A percentile compares a stretch with the other conserved stretches of the same genome.
Conservation (phyloP, 306 rosid genomes). For the Aeschynomene evenia region DNA sequence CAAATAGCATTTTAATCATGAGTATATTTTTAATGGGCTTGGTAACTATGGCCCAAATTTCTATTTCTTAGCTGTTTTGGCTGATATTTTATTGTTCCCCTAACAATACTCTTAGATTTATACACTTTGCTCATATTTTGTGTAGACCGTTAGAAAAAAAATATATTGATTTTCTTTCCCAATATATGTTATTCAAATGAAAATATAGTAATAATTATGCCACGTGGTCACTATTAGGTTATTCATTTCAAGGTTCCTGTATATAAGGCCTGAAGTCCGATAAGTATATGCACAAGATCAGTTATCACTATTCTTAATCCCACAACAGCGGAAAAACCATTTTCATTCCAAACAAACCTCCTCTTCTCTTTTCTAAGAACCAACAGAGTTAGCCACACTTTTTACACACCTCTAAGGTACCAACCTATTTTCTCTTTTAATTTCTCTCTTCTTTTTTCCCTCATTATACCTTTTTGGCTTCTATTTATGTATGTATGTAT, state of each 20-base stretch:
- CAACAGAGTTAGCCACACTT: neutral
- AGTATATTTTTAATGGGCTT: no score
- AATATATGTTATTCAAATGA: neutral
- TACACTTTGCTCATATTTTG: no score
- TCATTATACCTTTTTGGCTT: neutral
- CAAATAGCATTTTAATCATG: no score
- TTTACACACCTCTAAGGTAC: neutral
- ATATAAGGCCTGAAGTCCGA: neutral
- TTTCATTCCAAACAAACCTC: no score
- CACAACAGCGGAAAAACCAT: neutral
- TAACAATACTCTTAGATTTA: no score
- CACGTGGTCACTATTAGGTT: neutral
- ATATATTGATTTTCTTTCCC: neutral
- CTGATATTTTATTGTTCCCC: no score
- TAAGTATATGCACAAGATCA: neutral
- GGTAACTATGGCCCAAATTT: no score
- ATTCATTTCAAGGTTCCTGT: neutral
- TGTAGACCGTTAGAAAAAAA: neutral
- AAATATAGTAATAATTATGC: neutral
- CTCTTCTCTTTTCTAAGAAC: neutral
- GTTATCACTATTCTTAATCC: neutral
- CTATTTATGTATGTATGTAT: neutral
- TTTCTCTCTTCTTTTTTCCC: no score
- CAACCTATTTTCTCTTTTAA: neutral
- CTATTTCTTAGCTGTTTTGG: no score